A percentile compares a stretch with the other conserved stretches of the same genome.
Conservation (phyloP, 1,284 basidiomycete species). For the Pseudozyma pruni region DNA sequence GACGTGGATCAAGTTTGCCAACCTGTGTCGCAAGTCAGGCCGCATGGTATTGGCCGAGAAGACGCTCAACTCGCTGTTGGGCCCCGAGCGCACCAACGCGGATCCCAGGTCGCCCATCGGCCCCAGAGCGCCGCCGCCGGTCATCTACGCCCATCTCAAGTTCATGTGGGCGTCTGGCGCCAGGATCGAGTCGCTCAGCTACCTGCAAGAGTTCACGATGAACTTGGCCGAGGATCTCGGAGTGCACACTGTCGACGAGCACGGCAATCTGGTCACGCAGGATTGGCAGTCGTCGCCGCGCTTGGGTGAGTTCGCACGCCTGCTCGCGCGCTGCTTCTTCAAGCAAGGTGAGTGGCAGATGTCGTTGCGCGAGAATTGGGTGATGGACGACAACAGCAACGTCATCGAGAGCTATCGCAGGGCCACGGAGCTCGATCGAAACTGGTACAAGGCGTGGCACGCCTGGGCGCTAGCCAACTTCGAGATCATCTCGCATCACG, state of each 20-base stretch:
- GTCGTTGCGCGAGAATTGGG: conserved; percentile 82
- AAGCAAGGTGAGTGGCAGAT: conserved; percentile 95
- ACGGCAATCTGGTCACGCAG: conserved; percentile 54
- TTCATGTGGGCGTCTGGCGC: conserved; percentile 93
- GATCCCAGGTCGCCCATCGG: conserved; percentile 53
- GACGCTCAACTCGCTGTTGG: conserved; percentile 78
- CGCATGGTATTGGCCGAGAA: conserved; percentile 92
- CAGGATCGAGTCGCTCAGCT: conserved; percentile 81
- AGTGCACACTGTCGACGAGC: conserved; percentile 68
- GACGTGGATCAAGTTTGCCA: conserved; percentile 97
- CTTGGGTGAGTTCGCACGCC: conserved; percentile 80
- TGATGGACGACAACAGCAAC: conserved; percentile 62
- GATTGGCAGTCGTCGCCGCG: conserved; percentile 61
- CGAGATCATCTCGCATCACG: conserved; percentile 78
- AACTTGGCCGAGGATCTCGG: conserved; percentile 79
- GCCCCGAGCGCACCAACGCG: conserved; percentile 55
- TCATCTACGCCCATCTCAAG: conserved; percentile 96
- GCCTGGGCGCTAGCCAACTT: conserved; percentile 98
- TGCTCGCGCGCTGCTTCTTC: conserved; percentile 96
- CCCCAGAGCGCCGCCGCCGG: conserved; percentile 80
- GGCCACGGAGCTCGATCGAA: conserved; percentile 90
- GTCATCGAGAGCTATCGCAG: conserved; percentile 79
- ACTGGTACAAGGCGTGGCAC: conserved; percentile 99
- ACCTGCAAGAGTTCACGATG: conserved; percentile 84
- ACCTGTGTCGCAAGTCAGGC: conserved; percentile 85